phyloP scores from a whole-genome alignment of 1,284 basidiomycete genomes.

The Cryptococcus maquisensis region DNA sequence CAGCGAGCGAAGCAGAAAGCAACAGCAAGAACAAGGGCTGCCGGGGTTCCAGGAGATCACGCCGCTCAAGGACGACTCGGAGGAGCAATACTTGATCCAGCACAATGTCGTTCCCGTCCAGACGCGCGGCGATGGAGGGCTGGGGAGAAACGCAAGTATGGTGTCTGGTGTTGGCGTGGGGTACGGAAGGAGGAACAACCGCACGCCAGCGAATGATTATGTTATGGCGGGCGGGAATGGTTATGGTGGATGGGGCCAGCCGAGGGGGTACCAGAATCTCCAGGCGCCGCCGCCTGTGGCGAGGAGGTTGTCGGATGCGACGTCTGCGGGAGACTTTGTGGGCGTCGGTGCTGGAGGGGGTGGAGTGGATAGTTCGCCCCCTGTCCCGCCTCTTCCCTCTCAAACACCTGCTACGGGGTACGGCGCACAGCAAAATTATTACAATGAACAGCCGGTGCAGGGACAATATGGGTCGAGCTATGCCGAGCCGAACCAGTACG shows the following conservation, averaged over 20 bases:
- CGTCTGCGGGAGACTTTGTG: slow-evolving; percentile 29
- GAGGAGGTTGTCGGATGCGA: slow-evolving; percentile 16
- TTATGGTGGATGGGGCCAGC: slow-evolving; percentile 8
- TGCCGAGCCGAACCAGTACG: slow-evolving; percentile 8
- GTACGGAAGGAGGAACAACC: slow-evolving; percentile 25
- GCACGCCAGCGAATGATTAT: slow-evolving; percentile 9
- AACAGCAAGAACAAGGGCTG: slow-evolving; percentile 39
- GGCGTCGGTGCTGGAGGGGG: slow-evolving; percentile 35
- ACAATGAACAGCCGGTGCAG: neutral
- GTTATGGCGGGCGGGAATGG: neutral
- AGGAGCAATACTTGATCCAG: slow-evolving; percentile 43
- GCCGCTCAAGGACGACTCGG: slow-evolving; percentile 27
- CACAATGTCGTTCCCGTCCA: slow-evolving; percentile 4
- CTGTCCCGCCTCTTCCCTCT: neutral
- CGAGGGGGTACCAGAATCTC: slow-evolving; percentile 10
- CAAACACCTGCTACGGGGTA: slow-evolving; percentile 13
- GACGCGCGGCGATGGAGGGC: slow-evolving; percentile 7
- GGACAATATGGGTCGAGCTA: slow-evolving; percentile 11
- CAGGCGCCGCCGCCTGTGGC: slow-evolving; percentile 17
- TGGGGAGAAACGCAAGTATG: slow-evolving; percentile 28
- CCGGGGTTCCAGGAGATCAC: slow-evolving; percentile 35
- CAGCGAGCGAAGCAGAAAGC: slow-evolving; percentile 37
- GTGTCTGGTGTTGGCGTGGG: slow-evolving; percentile 41
- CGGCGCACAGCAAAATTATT: slow-evolving; percentile 9
- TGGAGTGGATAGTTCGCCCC: slow-evolving; percentile 20